Evolutionary conservation across 805 yeast genomes (phyloP).

Genomic region (Wickerhamomyces alni): DNA sequence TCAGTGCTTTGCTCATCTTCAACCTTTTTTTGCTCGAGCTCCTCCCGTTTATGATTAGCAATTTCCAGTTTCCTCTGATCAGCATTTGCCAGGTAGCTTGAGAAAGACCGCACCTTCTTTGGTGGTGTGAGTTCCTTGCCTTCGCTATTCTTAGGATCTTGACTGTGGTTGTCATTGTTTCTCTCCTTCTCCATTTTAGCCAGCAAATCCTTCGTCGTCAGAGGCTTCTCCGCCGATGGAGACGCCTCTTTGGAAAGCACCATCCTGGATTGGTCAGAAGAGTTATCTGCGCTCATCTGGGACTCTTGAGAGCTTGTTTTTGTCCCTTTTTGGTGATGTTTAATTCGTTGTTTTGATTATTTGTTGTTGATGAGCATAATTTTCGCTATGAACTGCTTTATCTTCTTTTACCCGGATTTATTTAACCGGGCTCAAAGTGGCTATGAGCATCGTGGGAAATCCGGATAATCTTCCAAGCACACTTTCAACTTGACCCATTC

Average conservation of each 20-base stretch:
- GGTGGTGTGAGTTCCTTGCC: not conserved
- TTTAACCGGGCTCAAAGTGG: too few relatives aligned
- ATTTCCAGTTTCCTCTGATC: slow-evolving; percentile 9
- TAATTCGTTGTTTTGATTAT: too few relatives aligned
- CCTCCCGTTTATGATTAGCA: slow-evolving; percentile 1
- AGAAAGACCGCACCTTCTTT: slow-evolving; percentile 9
- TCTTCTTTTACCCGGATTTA: too few relatives aligned
- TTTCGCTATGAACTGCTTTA: too few relatives aligned
- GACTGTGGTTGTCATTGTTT: not conserved
- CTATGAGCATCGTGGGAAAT: too few relatives aligned
- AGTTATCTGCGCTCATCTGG: not conserved
- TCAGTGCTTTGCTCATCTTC: not conserved
- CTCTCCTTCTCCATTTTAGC: not conserved
- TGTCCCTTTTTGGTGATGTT: too few relatives aligned
- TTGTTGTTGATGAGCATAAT: too few relatives aligned
- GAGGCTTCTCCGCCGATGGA: not conserved
- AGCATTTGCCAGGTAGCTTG: slow-evolving; percentile 9
- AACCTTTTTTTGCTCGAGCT: not conserved
- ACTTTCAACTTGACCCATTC: too few relatives aligned
- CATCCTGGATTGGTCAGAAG: not conserved
- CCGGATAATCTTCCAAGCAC: too few relatives aligned
- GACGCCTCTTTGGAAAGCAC: not conserved
- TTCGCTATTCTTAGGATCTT: not conserved
- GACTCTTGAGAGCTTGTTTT: too few relatives aligned
- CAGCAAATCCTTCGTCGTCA: not conserved